These are phyloP conservation scores for Trapa incisa DNA, from an alignment of 345 rosid species.

Conservation along the genomic window DNA sequence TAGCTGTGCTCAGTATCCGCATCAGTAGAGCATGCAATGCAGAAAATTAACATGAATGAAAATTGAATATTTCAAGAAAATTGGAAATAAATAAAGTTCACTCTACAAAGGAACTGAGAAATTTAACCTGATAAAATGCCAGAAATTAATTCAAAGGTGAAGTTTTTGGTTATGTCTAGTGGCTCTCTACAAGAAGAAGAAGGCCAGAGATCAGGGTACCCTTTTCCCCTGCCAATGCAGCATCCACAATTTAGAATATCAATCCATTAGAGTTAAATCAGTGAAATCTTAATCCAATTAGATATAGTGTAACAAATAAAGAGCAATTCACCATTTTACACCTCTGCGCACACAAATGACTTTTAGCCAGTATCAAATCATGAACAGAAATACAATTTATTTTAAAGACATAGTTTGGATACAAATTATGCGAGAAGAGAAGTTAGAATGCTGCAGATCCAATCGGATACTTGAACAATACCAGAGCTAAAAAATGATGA, in stretches of 20 bases:
- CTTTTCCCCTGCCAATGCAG: conserved; percentile 61
- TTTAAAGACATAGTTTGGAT: background rate
- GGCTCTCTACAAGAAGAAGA: conserved; percentile 86
- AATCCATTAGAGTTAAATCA: background rate
- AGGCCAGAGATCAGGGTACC: conserved; percentile 96
- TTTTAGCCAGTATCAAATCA: background rate
- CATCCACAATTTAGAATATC: background rate
- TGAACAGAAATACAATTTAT: conserved; percentile 9
- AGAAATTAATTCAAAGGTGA: conserved; percentile 68
- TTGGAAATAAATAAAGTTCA: background rate
- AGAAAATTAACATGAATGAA: background rate
- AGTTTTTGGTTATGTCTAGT: conserved; percentile 72
- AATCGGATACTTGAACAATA: background rate
- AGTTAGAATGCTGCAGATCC: background rate
- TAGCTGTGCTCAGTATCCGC: background rate
- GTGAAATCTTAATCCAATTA: background rate
- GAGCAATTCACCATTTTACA: background rate
- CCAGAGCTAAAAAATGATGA: background rate
- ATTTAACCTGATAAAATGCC: conserved; percentile 67
- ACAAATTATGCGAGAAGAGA: background rate
- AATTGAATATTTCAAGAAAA: background rate
- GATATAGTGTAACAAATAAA: background rate
- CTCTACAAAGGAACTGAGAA: background rate
- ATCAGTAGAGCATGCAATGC: background rate
- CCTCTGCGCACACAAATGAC: background rate